Evolutionary conservation across 169 alveolate species (phyloP), one percentile per base, ranked within the genome.

Genomic region (Theileria sp.): DNA sequence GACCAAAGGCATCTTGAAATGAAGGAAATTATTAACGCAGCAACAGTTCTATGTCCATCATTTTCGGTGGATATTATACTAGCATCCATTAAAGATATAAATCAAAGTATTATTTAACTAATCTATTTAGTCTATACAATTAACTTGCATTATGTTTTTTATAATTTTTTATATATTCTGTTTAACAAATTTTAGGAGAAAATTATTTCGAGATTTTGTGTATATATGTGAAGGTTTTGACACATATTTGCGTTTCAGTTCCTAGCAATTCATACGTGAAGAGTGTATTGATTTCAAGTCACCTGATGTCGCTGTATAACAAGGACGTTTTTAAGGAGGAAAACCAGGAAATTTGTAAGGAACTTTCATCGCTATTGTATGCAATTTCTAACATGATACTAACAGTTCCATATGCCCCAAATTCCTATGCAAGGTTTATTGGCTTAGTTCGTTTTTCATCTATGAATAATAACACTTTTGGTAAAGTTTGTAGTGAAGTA

Each of bases 1-100:
- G 91, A 85, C 71, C 32, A 32, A 34, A 19, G 91, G 23, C 88
- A 85, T 32, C 49, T 74, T 19, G 91, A 71, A 49, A 79, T 85
- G 64, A 64, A 50, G 58, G 89, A 83, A 32, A 60, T 75, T 7
- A 75, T 83, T 13, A 83, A 83, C 72, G 81, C 75, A 17, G 68
- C 89, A 17, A 80, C 86, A 7, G 89, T 83, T 17, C 65, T 83
- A 13, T 83, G 86, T 44, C 86, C 89, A 13, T 76, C 82, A 13
- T 83, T 83, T 32, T 76, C 86, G 12, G 89, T 83, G 23, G 89
- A 83, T 62, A 80, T 83, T 36, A 83, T 77, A 36, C 26, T 83
- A 54, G 89, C 86, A 23, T 77, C 69, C 77, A 83, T 83, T 17
- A 65, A 64, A n/a, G 89, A 71, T 44, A 72, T 83, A 71, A 51